Evolutionary conservation across 495 filamentous ascomycete species (phyloP).

Genomic region (Penicillium riverlandense): DNA sequence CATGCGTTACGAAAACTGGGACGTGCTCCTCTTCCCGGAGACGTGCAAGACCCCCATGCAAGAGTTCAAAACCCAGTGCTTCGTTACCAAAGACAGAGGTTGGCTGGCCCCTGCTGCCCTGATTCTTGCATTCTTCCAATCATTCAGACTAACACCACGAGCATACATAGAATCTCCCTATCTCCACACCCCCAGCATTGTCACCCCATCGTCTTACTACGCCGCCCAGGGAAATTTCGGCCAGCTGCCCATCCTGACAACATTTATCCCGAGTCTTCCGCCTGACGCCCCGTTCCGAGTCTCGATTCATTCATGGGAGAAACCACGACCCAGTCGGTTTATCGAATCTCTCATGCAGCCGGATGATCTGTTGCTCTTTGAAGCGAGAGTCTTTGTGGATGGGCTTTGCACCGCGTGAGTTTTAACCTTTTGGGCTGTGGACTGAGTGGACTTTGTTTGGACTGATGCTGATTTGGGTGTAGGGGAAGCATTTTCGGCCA

Average conservation of each 20-base stretch:
- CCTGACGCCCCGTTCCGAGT: constrained; percentile 59
- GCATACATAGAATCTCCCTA: constrained; percentile 17
- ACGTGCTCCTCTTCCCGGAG: constrained; percentile 72
- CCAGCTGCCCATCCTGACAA: constrained; percentile 63
- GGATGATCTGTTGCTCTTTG: constrained; percentile 54
- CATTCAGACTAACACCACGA: too few species aligned
- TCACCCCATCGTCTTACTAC: constrained; percentile 18
- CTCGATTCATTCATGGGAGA: constrained; percentile 78
- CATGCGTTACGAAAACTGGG: constrained; percentile 86
- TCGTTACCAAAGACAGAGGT: constrained; percentile 58
- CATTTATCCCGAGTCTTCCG: constrained; percentile 65
- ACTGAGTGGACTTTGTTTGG: too few species aligned
- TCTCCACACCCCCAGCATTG: constrained; percentile 22
- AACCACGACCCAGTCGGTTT: constrained; percentile 54
- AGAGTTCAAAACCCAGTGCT: constrained; percentile 82
- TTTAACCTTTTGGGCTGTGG: too few species aligned
- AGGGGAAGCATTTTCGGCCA: constrained; percentile 49
- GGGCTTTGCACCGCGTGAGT: constrained; percentile 59
- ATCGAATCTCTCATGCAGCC: constrained; percentile 54
- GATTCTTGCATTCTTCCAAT: too few species aligned
- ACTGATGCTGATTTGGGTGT: not conserved
- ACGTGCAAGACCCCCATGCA: constrained; percentile 61
- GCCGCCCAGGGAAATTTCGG: constrained; percentile 25
- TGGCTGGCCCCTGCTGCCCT: too few species aligned
- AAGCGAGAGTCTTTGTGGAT: constrained; percentile 65